These are phyloP conservation scores for Fraxinus excelsior DNA, from an alignment of 257 asterid species.

Conservation along the genomic window DNA sequence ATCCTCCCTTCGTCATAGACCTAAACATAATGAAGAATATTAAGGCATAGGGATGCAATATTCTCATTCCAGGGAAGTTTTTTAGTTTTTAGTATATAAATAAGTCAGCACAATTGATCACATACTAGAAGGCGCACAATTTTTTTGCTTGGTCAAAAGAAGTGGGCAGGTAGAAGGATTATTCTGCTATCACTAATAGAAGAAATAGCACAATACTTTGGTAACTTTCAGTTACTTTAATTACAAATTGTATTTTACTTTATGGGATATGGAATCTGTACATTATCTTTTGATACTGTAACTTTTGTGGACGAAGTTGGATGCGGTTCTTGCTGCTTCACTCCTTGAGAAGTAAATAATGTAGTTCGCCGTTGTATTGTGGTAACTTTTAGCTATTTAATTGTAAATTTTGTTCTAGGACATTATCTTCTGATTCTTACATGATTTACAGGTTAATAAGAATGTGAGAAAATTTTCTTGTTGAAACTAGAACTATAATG, in stretches of 20 bases:
- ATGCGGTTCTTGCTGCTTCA: too few relatives aligned
- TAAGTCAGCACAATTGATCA: not conserved
- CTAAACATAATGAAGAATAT: not conserved
- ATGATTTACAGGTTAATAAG: not conserved
- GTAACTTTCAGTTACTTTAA: not conserved
- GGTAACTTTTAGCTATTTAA: not conserved
- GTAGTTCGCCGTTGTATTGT: not conserved
- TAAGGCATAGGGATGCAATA: not conserved
- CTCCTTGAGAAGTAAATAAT: too few relatives aligned
- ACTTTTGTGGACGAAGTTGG: too few relatives aligned
- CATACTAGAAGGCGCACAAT: conserved; percentile 8
- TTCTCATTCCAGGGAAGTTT: not conserved
- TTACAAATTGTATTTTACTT: not conserved
- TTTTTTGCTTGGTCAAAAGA: conserved; percentile 37
- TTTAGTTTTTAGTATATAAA: not conserved
- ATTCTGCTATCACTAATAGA: conserved; percentile 29
- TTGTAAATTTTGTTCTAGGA: not conserved
- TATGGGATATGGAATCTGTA: not conserved
- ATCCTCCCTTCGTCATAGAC: not conserved
- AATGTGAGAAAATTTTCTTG: not conserved
- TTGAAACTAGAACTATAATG: not conserved
- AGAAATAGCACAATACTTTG: conserved; percentile 5
- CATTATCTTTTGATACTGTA: not conserved
- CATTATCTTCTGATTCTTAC: not conserved
- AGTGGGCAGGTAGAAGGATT: conserved; percentile 34